Percentiles rank a stretch among this genome's conserved stretches.
These are phyloP conservation scores for Alloteropsis semialata DNA, from an alignment of 176 grass and related monocot species.

Conservation along the genomic window DNA sequence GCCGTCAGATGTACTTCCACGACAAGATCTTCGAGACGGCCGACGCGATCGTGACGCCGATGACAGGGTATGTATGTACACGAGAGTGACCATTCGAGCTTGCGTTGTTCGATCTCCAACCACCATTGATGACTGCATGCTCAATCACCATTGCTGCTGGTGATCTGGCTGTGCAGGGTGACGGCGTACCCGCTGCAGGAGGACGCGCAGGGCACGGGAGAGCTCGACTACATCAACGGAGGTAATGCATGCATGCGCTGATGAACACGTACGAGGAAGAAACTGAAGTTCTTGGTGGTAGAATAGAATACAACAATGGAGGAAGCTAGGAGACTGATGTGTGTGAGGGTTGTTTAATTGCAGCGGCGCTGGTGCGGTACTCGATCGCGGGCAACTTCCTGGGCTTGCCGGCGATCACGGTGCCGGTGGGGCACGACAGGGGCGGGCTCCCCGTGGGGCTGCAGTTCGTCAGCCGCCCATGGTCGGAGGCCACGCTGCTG, in stretches of 20 bases:
- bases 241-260: conserved; percentile 21
- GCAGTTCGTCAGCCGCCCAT: conserved; percentile 84
- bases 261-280: not conserved
- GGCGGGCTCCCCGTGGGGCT: conserved; percentile 73
- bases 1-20: conserved; percentile 85
- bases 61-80: conserved; percentile 67
- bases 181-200: conserved; percentile 60
- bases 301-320: too few species aligned
- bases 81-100: too few species aligned
- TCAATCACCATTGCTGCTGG: too few species aligned
- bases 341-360: not conserved
- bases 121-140: too few species aligned
- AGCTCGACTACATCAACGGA: conserved; percentile 94
- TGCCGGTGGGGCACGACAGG: conserved; percentile 67
- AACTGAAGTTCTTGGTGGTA: not conserved
- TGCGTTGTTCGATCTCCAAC: too few species aligned
- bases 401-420: conserved; percentile 79
- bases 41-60: conserved; percentile 84
- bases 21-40: conserved; percentile 62
- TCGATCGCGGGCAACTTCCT: conserved; percentile 94
- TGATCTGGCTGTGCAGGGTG: conserved; percentile 43
- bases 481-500: conserved; percentile 88
- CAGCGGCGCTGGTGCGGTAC: conserved; percentile 81
- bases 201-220: conserved; percentile 56
- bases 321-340: not conserved